Evolutionary conservation across 2,329 filamentous ascomycete species (phyloP), one percentile per base, ranked within the genome.

Genomic region (Arthrinium phaeospermum): DNA sequence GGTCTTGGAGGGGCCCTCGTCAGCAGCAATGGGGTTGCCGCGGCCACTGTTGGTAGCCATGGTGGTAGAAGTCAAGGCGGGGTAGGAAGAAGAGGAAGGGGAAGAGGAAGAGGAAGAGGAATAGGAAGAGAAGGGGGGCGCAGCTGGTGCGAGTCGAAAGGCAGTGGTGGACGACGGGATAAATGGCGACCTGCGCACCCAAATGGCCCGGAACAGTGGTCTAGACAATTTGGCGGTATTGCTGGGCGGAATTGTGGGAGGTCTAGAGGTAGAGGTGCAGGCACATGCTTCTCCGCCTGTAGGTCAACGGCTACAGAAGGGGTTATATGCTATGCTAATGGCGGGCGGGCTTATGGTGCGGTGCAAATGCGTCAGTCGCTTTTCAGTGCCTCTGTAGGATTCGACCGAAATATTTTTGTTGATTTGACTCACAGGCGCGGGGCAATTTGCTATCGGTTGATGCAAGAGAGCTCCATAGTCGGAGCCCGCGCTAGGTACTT

Each of bases 21-120:
- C 79, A 41, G 85, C 83, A 74, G 81, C 83, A 77, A 85, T 83
- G 69, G 82, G 82, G 73, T 86, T 87, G 77, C 85, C 85, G 79
- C 83, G 83, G 72, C 83, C 86, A 77, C 86, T 86, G 81, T 91
- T 89, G 75, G 87, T 87, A 78, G 89, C 89, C 89, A 91, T 91
- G 79, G 82, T 86, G 79, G 84, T 61, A 13, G 82, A 81, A 82
- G 83, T 80, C 82, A 80, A 77, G 80, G 78, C 71, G 70, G 69
- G 69, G 49, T 71, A 27, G 61, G 34, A 51, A 10, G 49, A 41
- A 16, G 69, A 30, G 6, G 69, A n/a, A 44, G 41, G 14, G 53
- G 27, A 51, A 19, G 37, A 53, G 13, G n/a, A n/a, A n/a, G n/a
- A n/a, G n/a, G n/a, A n/a, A n/a, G n/a, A n/a, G n/a, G 69, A n/a